Conservation (phyloP, 139 green algal species). For the Yamagishiella unicocca region DNA sequence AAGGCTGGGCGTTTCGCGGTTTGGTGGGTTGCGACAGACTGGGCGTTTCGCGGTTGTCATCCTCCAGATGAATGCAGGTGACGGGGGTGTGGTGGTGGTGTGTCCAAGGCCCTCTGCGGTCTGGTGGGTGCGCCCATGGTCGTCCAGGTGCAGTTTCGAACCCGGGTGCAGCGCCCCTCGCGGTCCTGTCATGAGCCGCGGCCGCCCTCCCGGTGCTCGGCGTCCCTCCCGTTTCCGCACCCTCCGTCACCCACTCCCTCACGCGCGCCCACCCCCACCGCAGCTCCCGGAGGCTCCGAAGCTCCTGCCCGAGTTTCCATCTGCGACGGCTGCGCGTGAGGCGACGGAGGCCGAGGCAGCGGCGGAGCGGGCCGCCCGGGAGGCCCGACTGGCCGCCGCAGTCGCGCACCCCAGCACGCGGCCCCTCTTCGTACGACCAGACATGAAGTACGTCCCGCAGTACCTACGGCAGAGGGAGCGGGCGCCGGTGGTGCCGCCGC, state of each 20-base stretch:
- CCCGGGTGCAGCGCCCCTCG: no score
- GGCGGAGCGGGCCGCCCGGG: not conserved
- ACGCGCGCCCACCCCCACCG: not conserved
- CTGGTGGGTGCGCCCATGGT: no score
- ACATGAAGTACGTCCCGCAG: slow-evolving; percentile 41
- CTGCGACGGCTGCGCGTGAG: not conserved
- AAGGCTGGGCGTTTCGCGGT: no score
- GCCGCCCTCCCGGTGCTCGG: no score
- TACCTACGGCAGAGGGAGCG: slow-evolving; percentile 36
- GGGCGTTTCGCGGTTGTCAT: no score
- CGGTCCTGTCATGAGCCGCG: no score
- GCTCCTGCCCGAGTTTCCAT: slow-evolving; percentile 42
- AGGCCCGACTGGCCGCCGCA: slow-evolving; percentile 8
- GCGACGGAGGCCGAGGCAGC: not conserved
- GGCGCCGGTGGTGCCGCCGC: slow-evolving; percentile 9
- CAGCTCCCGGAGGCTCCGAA: slow-evolving; percentile 37
- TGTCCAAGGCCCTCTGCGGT: no score
- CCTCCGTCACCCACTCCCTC: not conserved
- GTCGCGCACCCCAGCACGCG: slow-evolving; percentile 2
- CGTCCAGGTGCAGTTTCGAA: no score
- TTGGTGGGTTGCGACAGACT: no score
- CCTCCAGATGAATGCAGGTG: no score
- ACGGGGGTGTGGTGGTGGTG: no score
- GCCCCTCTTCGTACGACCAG: slow-evolving; percentile 17
- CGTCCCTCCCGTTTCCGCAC: no score